Conservation (phyloP, 2,329 filamentous ascomycete species). For the Mycogone perniciosa region DNA sequence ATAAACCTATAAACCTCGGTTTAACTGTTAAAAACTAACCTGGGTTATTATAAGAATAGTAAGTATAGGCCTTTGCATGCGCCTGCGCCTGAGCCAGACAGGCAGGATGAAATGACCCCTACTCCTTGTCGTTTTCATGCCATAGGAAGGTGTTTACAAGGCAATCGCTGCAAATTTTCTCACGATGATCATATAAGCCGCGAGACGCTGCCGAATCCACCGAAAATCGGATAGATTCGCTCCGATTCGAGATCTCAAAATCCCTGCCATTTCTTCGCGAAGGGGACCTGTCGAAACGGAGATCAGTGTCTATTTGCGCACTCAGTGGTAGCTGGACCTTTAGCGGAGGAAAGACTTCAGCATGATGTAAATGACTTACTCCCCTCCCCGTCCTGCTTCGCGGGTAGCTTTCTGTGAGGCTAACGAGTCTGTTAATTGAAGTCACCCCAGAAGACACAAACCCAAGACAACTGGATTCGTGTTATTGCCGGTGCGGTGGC, state of each 20-base stretch:
- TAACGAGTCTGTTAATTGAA: background rate
- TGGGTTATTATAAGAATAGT: no score
- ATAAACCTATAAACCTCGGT: no score
- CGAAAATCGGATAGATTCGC: no score
- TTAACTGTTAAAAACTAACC: no score
- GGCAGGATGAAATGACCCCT: no score
- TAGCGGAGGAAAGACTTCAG: background rate
- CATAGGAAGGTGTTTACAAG: no score
- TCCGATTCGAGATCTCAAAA: background rate
- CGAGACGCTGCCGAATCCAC: no score
- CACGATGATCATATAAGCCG: no score
- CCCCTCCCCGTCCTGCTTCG: background rate
- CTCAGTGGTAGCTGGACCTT: background rate
- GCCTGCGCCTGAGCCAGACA: no score
- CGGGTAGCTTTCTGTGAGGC: background rate
- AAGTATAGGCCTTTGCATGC: no score
- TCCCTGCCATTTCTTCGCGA: background rate
- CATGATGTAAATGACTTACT: background rate
- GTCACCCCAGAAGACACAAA: background rate
- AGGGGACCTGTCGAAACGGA: constrained; percentile 4
- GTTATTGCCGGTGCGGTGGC: constrained; percentile 22
- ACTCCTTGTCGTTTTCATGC: no score
- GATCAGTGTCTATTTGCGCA: constrained; percentile 3
- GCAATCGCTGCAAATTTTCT: no score
- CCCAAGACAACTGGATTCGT: background rate